Base-by-base conservation (phyloP, 352 stramenopile genomes). In the Phytophthora sojae region DNA sequence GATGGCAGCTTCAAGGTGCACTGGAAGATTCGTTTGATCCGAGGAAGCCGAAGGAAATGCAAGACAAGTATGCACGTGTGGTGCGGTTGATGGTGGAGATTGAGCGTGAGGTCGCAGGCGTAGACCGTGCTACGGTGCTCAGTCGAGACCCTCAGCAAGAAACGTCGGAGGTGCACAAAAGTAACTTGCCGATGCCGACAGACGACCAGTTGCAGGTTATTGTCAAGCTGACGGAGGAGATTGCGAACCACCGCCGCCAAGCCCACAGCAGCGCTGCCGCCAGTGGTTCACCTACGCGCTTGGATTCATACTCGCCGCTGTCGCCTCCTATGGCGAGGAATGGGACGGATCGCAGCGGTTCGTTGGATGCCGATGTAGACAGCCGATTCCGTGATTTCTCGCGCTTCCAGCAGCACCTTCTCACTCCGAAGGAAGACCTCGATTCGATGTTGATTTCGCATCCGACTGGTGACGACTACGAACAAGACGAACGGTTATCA, bases 11-110 rank as follows among this genome's bases (percentile, higher is more conserved):
- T n/a, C 88, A 96, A 80, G 90, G 88, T 3, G 88, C 89, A 17
- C 71, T 97, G 3, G 90, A 96, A 71, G 90, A 97, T 58, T 90
- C 90, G 1, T 87, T 94, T 56, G 90, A 97, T 57, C 39, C 69
- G 25, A 87, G 92, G 56, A 86, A 92, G 7, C 83, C 83, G 6
- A 89, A 91, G 45, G 81, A 94, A 0, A 95, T 94, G 82, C 89
- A 96, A 58, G 88, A 96, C 69, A 94, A 95, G 67, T 96, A 94
- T 51, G 77, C 90, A 19, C 85, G 88, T 26, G 88, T 96, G 15
- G 87, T 96, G 29, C 84, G 88, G 0, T 68, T 96, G 15, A 93
- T 96, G 83, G 85, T 96, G 11, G 89, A 96, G 61, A 85, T 96
- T 67, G 88, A 96, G 65, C 85, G 90, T 61, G 85, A 95, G 57